Percentiles rank a stretch among this genome's conserved stretches.
phyloP scores from a whole-genome alignment of 148 eudicot genomes.

The Simmondsia chinensis region DNA sequence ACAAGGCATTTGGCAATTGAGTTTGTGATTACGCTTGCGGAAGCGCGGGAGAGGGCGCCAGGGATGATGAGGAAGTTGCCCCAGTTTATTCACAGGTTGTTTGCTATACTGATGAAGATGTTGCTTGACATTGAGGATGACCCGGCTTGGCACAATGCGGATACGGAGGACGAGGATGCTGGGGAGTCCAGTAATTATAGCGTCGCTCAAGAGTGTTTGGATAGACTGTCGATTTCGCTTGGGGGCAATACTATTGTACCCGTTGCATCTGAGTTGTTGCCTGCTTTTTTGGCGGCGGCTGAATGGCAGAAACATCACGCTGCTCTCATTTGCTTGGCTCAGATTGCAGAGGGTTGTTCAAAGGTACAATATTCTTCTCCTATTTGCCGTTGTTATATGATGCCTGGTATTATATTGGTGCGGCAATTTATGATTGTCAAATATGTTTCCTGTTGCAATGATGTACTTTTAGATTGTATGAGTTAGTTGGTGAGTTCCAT shows the following conservation, averaged over 20 bases:
- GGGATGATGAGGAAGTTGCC: conserved; percentile 70
- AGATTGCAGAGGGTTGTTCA: conserved; percentile 34
- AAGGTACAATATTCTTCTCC: conserved; percentile 12
- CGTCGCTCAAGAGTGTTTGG: conserved; percentile 40
- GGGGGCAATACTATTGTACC: conserved; percentile 34
- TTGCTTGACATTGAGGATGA: conserved; percentile 38
- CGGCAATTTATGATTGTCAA: background rate
- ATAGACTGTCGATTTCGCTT: conserved; percentile 31
- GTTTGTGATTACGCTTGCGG: conserved; percentile 44
- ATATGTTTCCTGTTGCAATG: background rate
- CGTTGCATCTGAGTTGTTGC: conserved; percentile 29
- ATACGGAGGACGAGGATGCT: conserved; percentile 29
- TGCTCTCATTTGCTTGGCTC: conserved; percentile 27
- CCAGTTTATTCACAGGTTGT: conserved; percentile 37
- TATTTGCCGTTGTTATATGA: background rate
- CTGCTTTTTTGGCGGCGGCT: conserved; percentile 23
- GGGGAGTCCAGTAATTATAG: conserved; percentile 33
- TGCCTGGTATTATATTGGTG: background rate
- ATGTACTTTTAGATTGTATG: background rate
- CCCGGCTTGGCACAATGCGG: conserved; percentile 29
- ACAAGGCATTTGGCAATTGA: conserved; percentile 71
- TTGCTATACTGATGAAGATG: conserved; percentile 34
- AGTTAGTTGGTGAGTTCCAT: background rate
- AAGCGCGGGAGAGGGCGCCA: conserved; percentile 48
- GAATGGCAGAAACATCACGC: conserved; percentile 43